Evolutionary conservation across 1,284 basidiomycete species (phyloP).

Genomic region (Polyporus tsugae): DNA sequence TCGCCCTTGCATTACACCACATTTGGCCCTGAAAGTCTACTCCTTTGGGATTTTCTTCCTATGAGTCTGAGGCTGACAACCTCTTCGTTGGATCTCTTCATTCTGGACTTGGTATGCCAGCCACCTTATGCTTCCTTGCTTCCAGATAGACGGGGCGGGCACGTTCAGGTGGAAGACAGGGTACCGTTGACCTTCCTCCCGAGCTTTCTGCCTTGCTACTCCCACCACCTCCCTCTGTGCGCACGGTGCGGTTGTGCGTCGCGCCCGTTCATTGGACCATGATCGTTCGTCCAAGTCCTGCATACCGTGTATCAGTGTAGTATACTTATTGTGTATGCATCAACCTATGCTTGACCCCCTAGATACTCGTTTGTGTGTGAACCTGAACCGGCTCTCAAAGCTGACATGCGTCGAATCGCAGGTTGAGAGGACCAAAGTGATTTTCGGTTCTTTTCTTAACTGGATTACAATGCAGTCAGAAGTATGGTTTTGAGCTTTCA

Average conservation of each 20-base stretch:
- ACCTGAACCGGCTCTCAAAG: too few relatives aligned
- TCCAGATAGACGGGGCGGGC: background rate
- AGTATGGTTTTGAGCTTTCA: too few relatives aligned
- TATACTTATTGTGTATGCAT: slow-evolving; percentile 29
- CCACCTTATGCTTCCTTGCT: slow-evolving; percentile 2
- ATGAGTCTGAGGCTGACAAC: background rate
- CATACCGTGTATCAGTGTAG: slow-evolving; percentile 31
- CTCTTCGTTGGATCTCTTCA: background rate
- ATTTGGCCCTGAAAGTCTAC: background rate
- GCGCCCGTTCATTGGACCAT: slow-evolving; percentile 5
- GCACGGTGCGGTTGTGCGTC: slow-evolving; percentile 4
- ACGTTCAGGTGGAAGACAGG: background rate
- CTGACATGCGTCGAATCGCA: too few relatives aligned
- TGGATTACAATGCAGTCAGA: too few relatives aligned
- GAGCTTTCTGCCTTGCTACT: background rate
- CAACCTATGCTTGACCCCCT: background rate
- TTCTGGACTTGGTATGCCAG: slow-evolving; percentile 4
- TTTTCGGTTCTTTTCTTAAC: too few relatives aligned
- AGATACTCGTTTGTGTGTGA: background rate
- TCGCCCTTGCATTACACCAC: background rate
- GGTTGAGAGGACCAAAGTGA: too few relatives aligned
- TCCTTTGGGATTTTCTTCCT: background rate
- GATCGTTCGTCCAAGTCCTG: slow-evolving; percentile 18
- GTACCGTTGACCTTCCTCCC: background rate
- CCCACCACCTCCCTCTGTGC: background rate